Conservation (phyloP, 2,329 filamentous ascomycete species). For the Fusarium graminum region DNA sequence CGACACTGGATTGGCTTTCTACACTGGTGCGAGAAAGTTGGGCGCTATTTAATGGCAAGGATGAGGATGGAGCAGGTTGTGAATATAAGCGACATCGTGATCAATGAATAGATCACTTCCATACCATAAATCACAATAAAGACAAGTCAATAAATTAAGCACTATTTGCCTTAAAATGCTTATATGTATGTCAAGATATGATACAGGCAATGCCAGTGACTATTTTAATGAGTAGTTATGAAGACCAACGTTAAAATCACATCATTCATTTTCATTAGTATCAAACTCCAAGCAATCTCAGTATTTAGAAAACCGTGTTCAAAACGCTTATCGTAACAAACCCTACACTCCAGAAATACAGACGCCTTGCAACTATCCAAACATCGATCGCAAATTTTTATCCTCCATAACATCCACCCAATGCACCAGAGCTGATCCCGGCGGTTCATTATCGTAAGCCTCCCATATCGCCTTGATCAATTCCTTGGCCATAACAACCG, state of each 20-base stretch:
- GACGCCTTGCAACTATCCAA: slow-evolving; percentile 43
- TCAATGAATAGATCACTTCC: slow-evolving; percentile 30
- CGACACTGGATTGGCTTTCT: slow-evolving; percentile 73
- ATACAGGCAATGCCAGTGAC: no score
- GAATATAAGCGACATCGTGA: slow-evolving; percentile 22
- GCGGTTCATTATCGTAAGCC: slow-evolving; percentile 55
- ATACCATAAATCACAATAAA: slow-evolving; percentile 4
- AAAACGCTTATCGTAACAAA: neutral
- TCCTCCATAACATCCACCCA: slow-evolving; percentile 61
- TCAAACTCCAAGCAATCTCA: neutral
- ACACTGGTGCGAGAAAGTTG: slow-evolving; percentile 58
- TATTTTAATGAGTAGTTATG: no score
- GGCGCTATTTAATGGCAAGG: slow-evolving; percentile 44
- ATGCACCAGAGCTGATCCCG: slow-evolving; percentile 53
- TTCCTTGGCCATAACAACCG: slow-evolving; percentile 58
- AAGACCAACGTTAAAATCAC: neutral
- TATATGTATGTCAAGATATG: no score
- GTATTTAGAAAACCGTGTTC: neutral
- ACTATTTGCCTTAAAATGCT: no score
- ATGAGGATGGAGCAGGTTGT: neutral
- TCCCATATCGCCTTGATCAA: slow-evolving; percentile 59
- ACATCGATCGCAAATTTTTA: slow-evolving; percentile 52
- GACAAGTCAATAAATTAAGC: neutral
- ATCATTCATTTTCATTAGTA: neutral
- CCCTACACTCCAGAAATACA: neutral